Evolutionary conservation across 1,284 basidiomycete genomes (phyloP), one percentile per base, ranked within the genome.

Genomic region (Ganoderma sinense): DNA sequence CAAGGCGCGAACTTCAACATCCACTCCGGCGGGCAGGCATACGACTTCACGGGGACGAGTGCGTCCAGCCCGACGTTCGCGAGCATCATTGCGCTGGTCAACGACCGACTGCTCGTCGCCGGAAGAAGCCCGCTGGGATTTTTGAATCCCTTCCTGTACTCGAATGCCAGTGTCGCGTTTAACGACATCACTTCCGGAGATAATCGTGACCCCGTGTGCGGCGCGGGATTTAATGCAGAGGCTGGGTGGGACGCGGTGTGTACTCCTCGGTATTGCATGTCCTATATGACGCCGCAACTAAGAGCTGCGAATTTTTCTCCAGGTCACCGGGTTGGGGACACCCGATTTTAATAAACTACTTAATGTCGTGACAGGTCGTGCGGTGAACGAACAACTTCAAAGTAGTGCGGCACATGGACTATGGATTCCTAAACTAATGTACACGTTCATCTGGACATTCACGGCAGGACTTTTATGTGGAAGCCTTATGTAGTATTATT

Each of bases 271-370:
- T n/a, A n/a, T n/a, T n/a, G 8, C 5, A 31, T 33, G 5, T 16
- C 5, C 26, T 31, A 6, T 29, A 14, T 5, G 53, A 4, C 10
- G 53, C 11, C 14, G 29, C 31, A 1, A 23, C 48, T 51, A 4
- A 26, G 13, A 51, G 26, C 5, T 45, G n/a, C n/a, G 45, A 20
- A 16, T 13, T 53, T 23, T 3, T 7, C 10, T 18, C 14, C n/a
- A 88, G 87, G 85, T 89, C 53, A 90, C 88, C 62, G 89, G 89
- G 4, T 78, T 89, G 33, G 90, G 89, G 4, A 90, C 89, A 8
- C 89, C 89, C 6, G 83, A 91, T 75, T 90, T 89, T 77, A 74
- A 82, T 61, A 86, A 84, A 75, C 78, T 91, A 68, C 84, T 86
- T 71, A 31, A 56, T n/a, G 60, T 67, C 4, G 65, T 63, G 20